Conservation (phyloP, 805 yeast species). For the Lachancea quebecensis region DNA sequence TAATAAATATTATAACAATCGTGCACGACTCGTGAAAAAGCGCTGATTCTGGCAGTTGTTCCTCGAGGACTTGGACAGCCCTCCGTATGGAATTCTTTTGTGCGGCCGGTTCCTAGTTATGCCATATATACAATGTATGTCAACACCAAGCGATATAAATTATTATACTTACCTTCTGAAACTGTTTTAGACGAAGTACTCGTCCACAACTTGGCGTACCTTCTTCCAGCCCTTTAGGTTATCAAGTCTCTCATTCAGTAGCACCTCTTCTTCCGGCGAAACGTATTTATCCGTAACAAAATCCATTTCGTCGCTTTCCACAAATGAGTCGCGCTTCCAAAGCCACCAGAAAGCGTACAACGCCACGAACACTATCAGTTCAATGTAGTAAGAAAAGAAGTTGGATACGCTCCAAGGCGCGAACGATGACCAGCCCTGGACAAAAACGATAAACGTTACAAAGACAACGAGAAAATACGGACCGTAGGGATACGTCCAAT, state of each 20-base stretch:
- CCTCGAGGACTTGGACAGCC: too few species aligned
- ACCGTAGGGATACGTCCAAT: constrained; percentile 49
- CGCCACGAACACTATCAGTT: constrained; percentile 41
- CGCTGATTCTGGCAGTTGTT: too few species aligned
- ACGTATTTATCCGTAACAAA: constrained; percentile 45
- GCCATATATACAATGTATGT: background rate
- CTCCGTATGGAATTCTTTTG: background rate
- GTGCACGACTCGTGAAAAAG: too few species aligned
- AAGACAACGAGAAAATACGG: constrained; percentile 41
- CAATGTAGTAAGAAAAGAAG: constrained; percentile 43
- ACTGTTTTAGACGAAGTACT: constrained; percentile 10
- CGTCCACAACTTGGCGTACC: constrained; percentile 27
- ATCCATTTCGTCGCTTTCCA: constrained; percentile 43
- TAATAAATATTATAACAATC: too few species aligned
- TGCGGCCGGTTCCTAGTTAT: background rate
- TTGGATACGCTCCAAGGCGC: constrained; percentile 38
- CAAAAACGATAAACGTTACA: constrained; percentile 39
- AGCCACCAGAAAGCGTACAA: constrained; percentile 39
- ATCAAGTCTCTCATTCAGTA: constrained; percentile 34
- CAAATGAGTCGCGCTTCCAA: constrained; percentile 37
- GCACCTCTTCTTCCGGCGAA: constrained; percentile 43
- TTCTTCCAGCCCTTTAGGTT: constrained; percentile 40
- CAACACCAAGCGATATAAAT: background rate
- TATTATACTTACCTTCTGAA: background rate
- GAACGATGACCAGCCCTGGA: constrained; percentile 48